Percentiles rank a stretch among this genome's conserved stretches.
These are phyloP conservation scores for Ceratobasidium sp. DNA, from an alignment of 1,284 basidiomycete genomes.

Conservation along the genomic window DNA sequence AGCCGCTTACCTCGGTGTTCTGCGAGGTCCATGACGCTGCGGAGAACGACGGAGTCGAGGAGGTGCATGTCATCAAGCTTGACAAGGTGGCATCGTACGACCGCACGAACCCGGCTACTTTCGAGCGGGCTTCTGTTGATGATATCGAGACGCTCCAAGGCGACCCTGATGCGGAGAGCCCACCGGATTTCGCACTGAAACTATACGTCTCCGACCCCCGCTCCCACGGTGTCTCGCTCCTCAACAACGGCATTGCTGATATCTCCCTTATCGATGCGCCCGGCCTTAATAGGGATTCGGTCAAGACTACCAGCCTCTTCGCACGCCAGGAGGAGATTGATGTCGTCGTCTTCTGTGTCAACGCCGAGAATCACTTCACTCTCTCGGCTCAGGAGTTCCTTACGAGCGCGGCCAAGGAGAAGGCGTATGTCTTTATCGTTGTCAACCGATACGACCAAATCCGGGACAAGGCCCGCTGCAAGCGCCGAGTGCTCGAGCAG, in stretches of 20 bases:
- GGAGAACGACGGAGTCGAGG: conserved; percentile 84
- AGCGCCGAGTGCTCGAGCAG: conserved; percentile 91
- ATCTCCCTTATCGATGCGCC: conserved; percentile 99
- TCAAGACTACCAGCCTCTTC: conserved; percentile 97
- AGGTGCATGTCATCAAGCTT: conserved; percentile 84
- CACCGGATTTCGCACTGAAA: conserved; percentile 77
- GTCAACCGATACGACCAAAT: conserved; percentile 99
- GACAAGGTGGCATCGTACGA: conserved; percentile 73
- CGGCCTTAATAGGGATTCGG: conserved; percentile 94
- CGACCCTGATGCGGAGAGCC: conserved; percentile 78
- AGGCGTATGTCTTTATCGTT: conserved; percentile 98
- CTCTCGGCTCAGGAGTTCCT: conserved; percentile 97
- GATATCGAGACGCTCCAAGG: conserved; percentile 85
- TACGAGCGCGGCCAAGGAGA: conserved; percentile 93
- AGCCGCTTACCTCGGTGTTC: conserved; percentile 97
- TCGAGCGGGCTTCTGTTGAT: conserved; percentile 73
- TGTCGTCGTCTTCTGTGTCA: conserved; percentile 98
- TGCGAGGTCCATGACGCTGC: conserved; percentile 96
- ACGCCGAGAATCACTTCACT: conserved; percentile 99
- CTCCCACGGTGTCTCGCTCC: conserved; percentile 81
- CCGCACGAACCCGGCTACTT: conserved; percentile 80
- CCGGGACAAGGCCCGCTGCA: conserved; percentile 95
- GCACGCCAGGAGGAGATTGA: conserved; percentile 98
- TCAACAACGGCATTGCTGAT: conserved; percentile 97
- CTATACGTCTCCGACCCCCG: conserved; percentile 86